Conservation (phyloP, 768 basidiomycete species). For the Crepidotus variabilis region DNA sequence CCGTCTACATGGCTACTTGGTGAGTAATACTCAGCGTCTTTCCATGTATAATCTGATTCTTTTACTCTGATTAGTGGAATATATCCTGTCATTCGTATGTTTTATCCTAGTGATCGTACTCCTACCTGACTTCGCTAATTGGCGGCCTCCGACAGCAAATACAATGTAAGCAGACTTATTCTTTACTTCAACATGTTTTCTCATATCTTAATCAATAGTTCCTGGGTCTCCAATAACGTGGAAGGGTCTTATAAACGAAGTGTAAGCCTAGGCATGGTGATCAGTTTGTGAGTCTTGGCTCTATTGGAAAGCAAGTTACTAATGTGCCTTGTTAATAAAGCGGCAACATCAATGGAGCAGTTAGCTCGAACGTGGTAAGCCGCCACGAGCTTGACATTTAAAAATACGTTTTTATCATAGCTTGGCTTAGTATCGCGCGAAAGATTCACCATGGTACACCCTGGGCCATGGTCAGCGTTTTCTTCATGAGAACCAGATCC, state of each 20-base stretch:
- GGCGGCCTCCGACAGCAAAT: slow-evolving; percentile 39
- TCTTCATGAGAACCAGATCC: not conserved
- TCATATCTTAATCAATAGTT: slow-evolving; percentile 20
- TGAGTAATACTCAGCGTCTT: slow-evolving; percentile 22
- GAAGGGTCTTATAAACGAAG: slow-evolving; percentile 74
- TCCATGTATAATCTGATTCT: not conserved
- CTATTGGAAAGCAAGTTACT: not conserved
- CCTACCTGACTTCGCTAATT: not conserved
- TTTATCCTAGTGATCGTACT: not conserved
- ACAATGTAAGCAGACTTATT: slow-evolving; percentile 46
- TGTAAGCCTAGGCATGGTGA: slow-evolving; percentile 63
- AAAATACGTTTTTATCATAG: not conserved
- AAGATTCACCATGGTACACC: slow-evolving; percentile 62
- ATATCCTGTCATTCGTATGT: slow-evolving; percentile 68
- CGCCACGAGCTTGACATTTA: not conserved
- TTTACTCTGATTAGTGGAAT: slow-evolving; percentile 48
- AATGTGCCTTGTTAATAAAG: slow-evolving; percentile 24
- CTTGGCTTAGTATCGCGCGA: slow-evolving; percentile 48
- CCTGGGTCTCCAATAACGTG: slow-evolving; percentile 62
- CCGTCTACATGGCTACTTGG: slow-evolving; percentile 69
- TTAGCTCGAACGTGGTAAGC: slow-evolving; percentile 67
- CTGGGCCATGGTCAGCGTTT: slow-evolving; percentile 23
- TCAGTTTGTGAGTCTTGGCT: slow-evolving; percentile 40
- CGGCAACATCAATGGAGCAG: slow-evolving; percentile 69
- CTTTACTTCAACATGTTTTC: not conserved